Conservation (phyloP, 1,284 basidiomycete species). For the Hemileia vastatrix region DNA sequence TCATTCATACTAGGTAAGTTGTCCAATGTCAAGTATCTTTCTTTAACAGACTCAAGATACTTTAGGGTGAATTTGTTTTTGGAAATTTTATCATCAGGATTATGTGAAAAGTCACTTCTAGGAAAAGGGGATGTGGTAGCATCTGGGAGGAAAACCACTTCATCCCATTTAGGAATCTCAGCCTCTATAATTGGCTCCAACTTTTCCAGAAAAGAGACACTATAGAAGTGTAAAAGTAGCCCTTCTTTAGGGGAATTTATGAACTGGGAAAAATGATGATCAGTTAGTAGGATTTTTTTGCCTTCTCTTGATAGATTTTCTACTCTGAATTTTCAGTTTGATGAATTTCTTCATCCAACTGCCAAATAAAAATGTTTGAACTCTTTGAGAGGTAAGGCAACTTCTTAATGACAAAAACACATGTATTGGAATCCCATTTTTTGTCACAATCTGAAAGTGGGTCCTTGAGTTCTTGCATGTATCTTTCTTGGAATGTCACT, state of each 20-base stretch:
- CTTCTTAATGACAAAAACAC: conserved; percentile 1
- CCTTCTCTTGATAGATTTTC: not conserved
- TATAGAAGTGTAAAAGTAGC: conserved; percentile 16
- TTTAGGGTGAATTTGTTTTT: too few species aligned
- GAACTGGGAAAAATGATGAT: not conserved
- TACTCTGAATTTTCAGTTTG: not conserved
- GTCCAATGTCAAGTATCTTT: too few species aligned
- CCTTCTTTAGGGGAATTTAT: conserved; percentile 1
- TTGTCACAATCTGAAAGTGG: conserved; percentile 1
- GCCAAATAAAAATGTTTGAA: conserved; percentile 5
- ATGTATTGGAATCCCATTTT: not conserved
- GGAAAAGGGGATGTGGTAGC: too few species aligned
- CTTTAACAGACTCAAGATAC: too few species aligned
- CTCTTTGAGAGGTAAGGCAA: not conserved
- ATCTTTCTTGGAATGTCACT: not conserved
- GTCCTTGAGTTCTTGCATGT: not conserved
- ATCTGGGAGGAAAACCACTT: too few species aligned
- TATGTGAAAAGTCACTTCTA: too few species aligned
- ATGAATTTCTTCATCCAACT: conserved; percentile 5
- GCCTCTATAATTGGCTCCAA: too few species aligned
- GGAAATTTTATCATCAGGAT: too few species aligned
- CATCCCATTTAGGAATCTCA: too few species aligned
- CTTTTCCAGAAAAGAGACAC: too few species aligned
- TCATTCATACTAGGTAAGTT: too few species aligned
- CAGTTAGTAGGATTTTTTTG: not conserved